Percentiles rank a stretch among this genome's conserved stretches.
Evolutionary conservation across 208 protist species (phyloP).

Genomic region (Trypanosoma vivax): DNA sequence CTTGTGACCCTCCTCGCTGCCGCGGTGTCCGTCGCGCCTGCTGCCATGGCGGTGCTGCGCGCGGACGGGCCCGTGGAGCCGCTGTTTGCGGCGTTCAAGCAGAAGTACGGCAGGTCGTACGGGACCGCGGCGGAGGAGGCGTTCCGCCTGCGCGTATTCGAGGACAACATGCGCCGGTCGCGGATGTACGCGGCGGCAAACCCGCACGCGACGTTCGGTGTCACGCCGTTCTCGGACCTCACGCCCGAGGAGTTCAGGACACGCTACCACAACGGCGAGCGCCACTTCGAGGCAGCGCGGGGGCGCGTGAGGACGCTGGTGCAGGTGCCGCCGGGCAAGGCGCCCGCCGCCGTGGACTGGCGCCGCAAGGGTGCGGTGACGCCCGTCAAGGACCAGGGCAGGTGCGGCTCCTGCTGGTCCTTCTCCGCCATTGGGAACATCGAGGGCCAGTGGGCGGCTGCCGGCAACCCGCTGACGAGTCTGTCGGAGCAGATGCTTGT

Average conservation of each 20-base stretch:
- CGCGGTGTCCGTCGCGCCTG: conserved; percentile 6
- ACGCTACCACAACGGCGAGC: conserved; percentile 31
- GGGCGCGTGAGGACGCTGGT: neutral
- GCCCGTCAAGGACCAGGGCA: conserved; percentile 91
- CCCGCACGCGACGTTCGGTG: conserved; percentile 45
- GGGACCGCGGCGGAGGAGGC: conserved; percentile 37
- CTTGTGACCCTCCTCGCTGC: conserved; percentile 1
- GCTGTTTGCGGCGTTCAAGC: conserved; percentile 69
- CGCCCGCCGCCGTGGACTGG: conserved; percentile 67
- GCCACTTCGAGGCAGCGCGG: conserved; percentile 23
- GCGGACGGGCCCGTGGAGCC: conserved; percentile 8
- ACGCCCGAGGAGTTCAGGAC: conserved; percentile 40
- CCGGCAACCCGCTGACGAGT: conserved; percentile 40
- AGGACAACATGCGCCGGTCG: conserved; percentile 42
- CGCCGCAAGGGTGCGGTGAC: conserved; percentile 79
- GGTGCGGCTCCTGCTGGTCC: conserved; percentile 94
- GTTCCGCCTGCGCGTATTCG: conserved; percentile 46
- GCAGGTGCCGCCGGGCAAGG: neutral
- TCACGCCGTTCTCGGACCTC: conserved; percentile 60
- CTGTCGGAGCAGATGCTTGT: conserved; percentile 94
- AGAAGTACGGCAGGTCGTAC: conserved; percentile 58
- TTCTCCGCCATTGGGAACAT: conserved; percentile 84
- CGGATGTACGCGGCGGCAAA: conserved; percentile 24
- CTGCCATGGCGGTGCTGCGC: conserved; percentile 5
- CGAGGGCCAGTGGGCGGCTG: conserved; percentile 52